phyloP scores from a whole-genome alignment of 2,329 filamentous ascomycete species.

The Penicillium decumbens region DNA sequence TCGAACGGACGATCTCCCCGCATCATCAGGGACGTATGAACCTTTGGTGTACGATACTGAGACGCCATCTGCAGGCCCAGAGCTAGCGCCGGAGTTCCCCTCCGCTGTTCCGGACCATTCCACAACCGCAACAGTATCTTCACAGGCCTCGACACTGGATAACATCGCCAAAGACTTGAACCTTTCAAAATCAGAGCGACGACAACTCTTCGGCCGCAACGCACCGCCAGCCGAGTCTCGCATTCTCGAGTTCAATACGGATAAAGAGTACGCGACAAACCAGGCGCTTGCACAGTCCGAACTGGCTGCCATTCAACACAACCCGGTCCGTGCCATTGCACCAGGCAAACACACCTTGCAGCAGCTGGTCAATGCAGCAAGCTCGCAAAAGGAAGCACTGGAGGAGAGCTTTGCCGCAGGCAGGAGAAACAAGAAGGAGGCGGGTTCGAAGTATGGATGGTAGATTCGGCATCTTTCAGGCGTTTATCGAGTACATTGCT shows the following conservation, averaged over 20 bases:
- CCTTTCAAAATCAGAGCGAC: constrained; percentile 68
- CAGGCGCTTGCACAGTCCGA: constrained; percentile 63
- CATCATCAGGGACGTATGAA: constrained; percentile 31
- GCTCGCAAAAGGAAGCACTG: constrained; percentile 76
- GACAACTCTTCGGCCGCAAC: constrained; percentile 77
- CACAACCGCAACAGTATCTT: constrained; percentile 9
- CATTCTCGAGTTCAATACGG: constrained; percentile 83
- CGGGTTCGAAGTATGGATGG: constrained; percentile 81
- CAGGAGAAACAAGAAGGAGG: constrained; percentile 73
- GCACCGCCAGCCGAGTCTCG: constrained; percentile 52
- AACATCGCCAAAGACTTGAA: constrained; percentile 72
- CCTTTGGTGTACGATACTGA: constrained; percentile 38
- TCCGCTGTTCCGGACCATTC: constrained; percentile 7
- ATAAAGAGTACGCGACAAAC: constrained; percentile 80
- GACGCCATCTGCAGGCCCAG: constrained; percentile 17
- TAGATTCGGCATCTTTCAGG: constrained; percentile 28
- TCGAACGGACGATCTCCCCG: constrained; percentile 4
- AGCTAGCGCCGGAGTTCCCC: constrained; percentile 7
- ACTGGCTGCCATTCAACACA: constrained; percentile 57
- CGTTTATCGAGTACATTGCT: background rate
- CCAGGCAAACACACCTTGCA: constrained; percentile 85
- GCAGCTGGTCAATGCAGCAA: constrained; percentile 79
- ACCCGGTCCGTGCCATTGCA: constrained; percentile 75
- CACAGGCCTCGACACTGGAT: constrained; percentile 48
- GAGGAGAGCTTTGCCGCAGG: constrained; percentile 88